phyloP scores from a whole-genome alignment of 768 basidiomycete genomes.

The Leccinum ochraceum region DNA sequence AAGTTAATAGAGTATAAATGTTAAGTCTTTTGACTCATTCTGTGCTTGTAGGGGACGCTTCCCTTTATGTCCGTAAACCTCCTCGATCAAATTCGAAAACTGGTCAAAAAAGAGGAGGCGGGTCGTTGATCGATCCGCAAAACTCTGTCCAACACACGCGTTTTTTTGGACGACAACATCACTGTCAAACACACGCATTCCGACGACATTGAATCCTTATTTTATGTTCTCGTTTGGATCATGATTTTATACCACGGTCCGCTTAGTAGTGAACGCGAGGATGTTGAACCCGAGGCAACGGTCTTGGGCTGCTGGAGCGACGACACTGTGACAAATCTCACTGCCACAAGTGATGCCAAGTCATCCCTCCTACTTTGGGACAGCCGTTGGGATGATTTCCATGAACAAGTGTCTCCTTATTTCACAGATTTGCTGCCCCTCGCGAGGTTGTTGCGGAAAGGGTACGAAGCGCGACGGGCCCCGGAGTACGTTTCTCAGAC shows the following conservation, averaged over 20 bases:
- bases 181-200: background rate
- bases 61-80: background rate
- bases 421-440: background rate
- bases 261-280: background rate
- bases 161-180: background rate
- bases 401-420: background rate
- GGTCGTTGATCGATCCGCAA: background rate
- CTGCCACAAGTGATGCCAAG: background rate
- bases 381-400: background rate
- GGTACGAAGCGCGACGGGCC: background rate
- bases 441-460: background rate
- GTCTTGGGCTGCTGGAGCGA: background rate
- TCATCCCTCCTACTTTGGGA: background rate
- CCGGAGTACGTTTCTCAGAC: background rate
- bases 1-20: background rate
- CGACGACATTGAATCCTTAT: background rate
- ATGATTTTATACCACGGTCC: background rate
- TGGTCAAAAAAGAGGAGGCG: background rate
- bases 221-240: background rate
- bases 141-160: background rate
- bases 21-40: background rate
- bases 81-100: background rate
- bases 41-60: background rate
- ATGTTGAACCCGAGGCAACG: background rate
- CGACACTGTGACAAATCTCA: background rate